Conservation (phyloP, 768 basidiomycete species). For the Phlebiopsis gigantea region DNA sequence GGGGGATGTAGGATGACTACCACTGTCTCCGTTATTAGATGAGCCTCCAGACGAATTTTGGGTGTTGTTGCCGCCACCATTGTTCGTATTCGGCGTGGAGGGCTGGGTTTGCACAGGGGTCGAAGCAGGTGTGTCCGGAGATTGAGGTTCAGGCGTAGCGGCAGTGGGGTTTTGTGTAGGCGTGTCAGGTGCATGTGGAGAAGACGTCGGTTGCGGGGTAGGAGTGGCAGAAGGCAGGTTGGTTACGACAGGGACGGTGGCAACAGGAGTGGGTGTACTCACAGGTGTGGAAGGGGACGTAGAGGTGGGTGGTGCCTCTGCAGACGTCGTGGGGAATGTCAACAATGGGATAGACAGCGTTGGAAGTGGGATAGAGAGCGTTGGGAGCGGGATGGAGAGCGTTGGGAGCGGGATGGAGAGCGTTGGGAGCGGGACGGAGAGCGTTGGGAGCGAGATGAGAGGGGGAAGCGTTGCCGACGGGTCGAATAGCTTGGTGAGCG, state of each 20-base stretch:
- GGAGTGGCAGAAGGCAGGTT: background rate
- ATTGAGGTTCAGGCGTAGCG: background rate
- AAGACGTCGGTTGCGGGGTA: background rate
- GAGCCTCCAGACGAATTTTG: no score
- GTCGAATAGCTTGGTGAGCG: background rate
- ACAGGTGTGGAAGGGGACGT: slow-evolving; percentile 1
- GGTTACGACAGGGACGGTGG: background rate
- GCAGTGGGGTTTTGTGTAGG: background rate
- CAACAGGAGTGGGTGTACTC: background rate
- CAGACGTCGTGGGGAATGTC: background rate
- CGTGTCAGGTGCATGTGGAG: background rate
- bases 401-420: background rate
- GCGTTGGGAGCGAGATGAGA: slow-evolving; percentile 6
- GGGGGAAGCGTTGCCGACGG: background rate
- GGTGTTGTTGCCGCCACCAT: no score
- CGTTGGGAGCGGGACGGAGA: slow-evolving; percentile 3
- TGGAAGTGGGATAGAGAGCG: no score
- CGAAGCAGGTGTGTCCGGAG: background rate
- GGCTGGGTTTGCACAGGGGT: no score
- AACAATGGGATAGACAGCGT: background rate
- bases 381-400: slow-evolving; percentile 6
- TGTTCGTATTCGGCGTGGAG: no score
- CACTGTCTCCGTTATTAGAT: no score
- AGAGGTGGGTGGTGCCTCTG: background rate
- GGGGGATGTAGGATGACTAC: no score